A percentile compares a stretch with the other conserved stretches of the same genome.
Conservation (phyloP, 2,329 filamentous ascomycete species). For the Dactylellina leptospora region DNA sequence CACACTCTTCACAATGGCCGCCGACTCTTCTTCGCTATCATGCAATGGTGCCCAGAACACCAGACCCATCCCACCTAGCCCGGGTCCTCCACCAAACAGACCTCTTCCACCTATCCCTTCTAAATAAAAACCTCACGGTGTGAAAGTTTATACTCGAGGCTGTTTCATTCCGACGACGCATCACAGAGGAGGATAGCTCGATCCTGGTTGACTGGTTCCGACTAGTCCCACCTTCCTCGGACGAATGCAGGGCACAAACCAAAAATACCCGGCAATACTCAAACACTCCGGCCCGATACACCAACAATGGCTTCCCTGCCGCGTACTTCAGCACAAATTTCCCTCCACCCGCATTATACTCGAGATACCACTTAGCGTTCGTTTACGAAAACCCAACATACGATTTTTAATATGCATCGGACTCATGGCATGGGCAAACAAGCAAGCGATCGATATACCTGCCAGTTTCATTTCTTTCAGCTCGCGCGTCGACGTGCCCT, state of each 20-base stretch:
- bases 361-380: constrained; percentile 52
- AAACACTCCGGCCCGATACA: not conserved
- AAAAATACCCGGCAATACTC: not conserved
- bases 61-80: constrained; percentile 56
- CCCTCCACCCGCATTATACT: constrained; percentile 40
- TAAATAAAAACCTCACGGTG: constrained; percentile 29
- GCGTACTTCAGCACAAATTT: constrained; percentile 14
- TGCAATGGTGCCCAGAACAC: constrained; percentile 57
- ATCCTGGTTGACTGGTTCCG: not conserved
- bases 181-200: not conserved
- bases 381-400: constrained; percentile 35
- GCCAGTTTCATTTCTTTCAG: constrained; percentile 44
- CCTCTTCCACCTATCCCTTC: constrained; percentile 57
- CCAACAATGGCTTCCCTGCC: not conserved
- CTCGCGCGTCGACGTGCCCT: constrained; percentile 44
- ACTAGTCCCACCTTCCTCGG: not conserved
- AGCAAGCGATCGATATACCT: constrained; percentile 7
- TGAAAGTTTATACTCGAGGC: not conserved
- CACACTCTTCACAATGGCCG: constrained; percentile 54
- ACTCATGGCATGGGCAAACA: constrained; percentile 27
- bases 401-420: constrained; percentile 52
- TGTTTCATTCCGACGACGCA: constrained; percentile 9
- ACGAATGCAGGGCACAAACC: not conserved
- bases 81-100: constrained; percentile 57
- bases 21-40: constrained; percentile 56